Conservation (phyloP, 2,329 filamentous ascomycete genomes). For the Beauveria sp. region DNA sequence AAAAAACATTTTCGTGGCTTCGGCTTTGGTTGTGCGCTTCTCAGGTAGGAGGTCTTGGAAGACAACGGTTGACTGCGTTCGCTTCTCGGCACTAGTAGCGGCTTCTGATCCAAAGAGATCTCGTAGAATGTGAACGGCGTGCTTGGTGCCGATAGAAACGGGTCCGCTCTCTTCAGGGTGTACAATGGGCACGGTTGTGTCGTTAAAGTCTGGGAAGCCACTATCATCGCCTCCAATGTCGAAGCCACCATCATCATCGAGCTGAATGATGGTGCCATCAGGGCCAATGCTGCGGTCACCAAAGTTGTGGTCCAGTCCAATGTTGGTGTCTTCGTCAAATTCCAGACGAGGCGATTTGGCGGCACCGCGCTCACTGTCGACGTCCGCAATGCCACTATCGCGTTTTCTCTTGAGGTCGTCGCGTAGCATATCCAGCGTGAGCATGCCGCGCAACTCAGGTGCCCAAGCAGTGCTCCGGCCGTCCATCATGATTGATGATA, state of each 20-base stretch:
- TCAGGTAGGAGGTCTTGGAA: slow-evolving; percentile 92
- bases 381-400: slow-evolving; percentile 76
- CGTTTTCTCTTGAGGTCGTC: slow-evolving; percentile 89
- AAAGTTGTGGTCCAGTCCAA: slow-evolving; percentile 38
- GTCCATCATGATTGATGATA: slow-evolving; percentile 77
- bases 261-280: slow-evolving; percentile 50
- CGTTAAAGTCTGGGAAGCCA: slow-evolving; percentile 54
- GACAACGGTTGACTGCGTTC: slow-evolving; percentile 68
- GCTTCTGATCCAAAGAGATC: slow-evolving; percentile 75
- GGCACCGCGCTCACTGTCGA: slow-evolving; percentile 58
- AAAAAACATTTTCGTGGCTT: slow-evolving; percentile 99
- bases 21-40: slow-evolving; percentile 68
- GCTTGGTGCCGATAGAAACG: slow-evolving; percentile 85
- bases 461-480: slow-evolving; percentile 76
- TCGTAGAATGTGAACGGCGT: slow-evolving; percentile 88
- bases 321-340: slow-evolving; percentile 58
- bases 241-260: not conserved
- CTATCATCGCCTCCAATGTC: slow-evolving; percentile 58
- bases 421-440: slow-evolving; percentile 78
- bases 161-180: slow-evolving; percentile 80
- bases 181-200: slow-evolving; percentile 66
- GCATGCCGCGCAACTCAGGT: slow-evolving; percentile 82
- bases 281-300: slow-evolving; percentile 46
- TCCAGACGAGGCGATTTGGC: slow-evolving; percentile 64
- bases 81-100: slow-evolving; percentile 60